Conservation (phyloP, 805 yeast species). For the Ogataea wickerhamii region DNA sequence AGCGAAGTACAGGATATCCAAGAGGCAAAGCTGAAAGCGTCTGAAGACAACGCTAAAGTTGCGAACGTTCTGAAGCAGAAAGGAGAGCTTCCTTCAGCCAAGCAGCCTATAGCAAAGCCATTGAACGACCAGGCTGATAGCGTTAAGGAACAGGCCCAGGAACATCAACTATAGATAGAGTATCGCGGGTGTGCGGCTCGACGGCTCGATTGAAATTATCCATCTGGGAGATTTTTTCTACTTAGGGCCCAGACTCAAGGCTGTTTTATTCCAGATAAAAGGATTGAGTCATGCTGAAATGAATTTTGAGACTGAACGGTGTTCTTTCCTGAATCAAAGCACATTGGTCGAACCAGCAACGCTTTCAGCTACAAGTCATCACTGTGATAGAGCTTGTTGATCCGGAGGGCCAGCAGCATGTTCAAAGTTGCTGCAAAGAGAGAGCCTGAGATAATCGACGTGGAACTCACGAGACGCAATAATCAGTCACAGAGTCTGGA, state of each 20-base stretch:
- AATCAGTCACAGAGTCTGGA: neutral
- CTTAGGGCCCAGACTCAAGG: too few relatives aligned
- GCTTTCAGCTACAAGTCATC: too few relatives aligned
- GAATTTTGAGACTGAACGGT: too few relatives aligned
- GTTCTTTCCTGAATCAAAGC: too few relatives aligned
- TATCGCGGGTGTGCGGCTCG: too few relatives aligned
- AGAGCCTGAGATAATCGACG: neutral
- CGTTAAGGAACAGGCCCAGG: conserved; percentile 11
- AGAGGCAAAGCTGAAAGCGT: conserved; percentile 14
- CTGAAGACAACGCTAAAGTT: conserved; percentile 19
- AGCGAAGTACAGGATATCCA: conserved; percentile 4
- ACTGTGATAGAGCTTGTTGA: neutral
- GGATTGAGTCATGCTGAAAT: too few relatives aligned
- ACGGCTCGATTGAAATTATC: too few relatives aligned
- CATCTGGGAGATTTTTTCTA: too few relatives aligned
- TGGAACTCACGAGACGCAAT: neutral
- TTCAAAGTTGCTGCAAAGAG: neutral
- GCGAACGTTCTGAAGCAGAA: conserved; percentile 23
- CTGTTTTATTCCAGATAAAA: too few relatives aligned
- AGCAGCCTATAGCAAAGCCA: conserved; percentile 27
- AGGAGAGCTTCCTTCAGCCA: conserved; percentile 24
- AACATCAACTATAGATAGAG: too few relatives aligned
- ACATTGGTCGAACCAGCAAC: too few relatives aligned
- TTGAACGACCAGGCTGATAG: conserved; percentile 25
- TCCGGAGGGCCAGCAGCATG: neutral